Base-by-base conservation (phyloP, 139 green algal species). In the Picochlorum sp. region DNA sequence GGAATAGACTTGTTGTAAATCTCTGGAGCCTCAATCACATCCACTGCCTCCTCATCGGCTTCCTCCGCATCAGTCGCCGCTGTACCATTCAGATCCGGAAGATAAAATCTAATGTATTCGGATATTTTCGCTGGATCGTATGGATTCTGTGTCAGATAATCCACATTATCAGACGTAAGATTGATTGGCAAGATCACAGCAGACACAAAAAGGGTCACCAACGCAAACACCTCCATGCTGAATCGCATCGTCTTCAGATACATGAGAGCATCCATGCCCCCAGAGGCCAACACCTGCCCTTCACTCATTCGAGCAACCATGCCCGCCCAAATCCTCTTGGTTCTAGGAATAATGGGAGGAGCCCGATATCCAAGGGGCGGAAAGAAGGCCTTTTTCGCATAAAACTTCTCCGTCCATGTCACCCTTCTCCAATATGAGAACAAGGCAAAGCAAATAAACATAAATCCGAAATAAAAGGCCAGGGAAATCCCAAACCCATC, bases 1-100 rank as follows among this genome's bases (percentile, higher is more conserved):
- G 62, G 62, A 16, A 67, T 45, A 20, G 45, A 20, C 18, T 49
- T 16, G 63, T 82, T 70, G 45, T 71, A 76, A 20, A 79, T 70
- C 15, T 80, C 47, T 44, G 76, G 70, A 2, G 60, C 26, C 26
- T 45, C 26, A 24, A 62, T 62, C 15, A 23, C 23, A 16, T 59
- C n/a, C 4, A 34, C 21, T 21, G 13, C 51, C 13, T 59, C 23
- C 18, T 15, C 23, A 26, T 59, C 51, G 3, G 26, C 30, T 38
- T 47, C 30, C 20, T 59, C 52, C 13, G 18, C 13, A 23, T 26
- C 52, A 34, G 23, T 10, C 8, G 56, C 13, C 21, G 10, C 14
- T 3, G 56, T 30, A 62, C 26, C n/a, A 28, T 14, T 28, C 14
- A 18, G 1, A 47, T 16, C 13, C 6, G 56, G 24, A 62, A 47